Evolutionary conservation across 2,329 filamentous ascomycete genomes (phyloP), one percentile per base, ranked within the genome.

Genomic region (Hypoxylon sp.): DNA sequence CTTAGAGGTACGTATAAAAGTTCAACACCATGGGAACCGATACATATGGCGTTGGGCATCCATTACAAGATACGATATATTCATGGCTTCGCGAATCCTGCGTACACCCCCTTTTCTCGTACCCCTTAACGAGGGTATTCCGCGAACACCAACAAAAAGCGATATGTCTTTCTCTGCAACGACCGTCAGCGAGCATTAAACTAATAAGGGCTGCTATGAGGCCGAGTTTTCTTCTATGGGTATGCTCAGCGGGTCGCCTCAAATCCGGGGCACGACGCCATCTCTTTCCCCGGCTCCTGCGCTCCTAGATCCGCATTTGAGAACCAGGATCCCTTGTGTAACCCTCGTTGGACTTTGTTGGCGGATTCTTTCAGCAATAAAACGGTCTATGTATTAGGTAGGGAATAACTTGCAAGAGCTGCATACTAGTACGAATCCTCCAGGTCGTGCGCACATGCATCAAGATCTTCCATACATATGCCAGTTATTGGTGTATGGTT

Each of bases 211-310:
- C 59, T 34, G 59, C 37, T 25, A 56, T 57, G 54, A 56, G 56
- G 55, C 54, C 39, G 50, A 53, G 30, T 8, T 25, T 45, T 16
- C 32, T 46, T 41, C 48, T 41, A 58, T 41, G n/a, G n/a, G n/a
- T n/a, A 27, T 39, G 39, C 58, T 55, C 52, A 48, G 59, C 45
- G 46, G 19, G 29, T 39, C 48, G 51, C 43, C 45, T 34, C 48
- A 59, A 63, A 66, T 63, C 63, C 43, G 59, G 63, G 59, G 63
- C 51, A 59, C 29, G 23, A 55, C 43, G 57, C 48, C 63, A 41
- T 52, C 53, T 54, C 59, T 54, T 62, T 55, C 59, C 53, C 58
- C 48, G 23, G 58, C 53, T 52, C 41, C 8, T 53, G 32, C n/a
- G 30, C 32, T 37, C 29, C 34, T 32, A 30, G 46, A 19, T 30